Base-by-base conservation (phyloP, 148 eudicot species). In the Rhododendron simsii region DNA sequence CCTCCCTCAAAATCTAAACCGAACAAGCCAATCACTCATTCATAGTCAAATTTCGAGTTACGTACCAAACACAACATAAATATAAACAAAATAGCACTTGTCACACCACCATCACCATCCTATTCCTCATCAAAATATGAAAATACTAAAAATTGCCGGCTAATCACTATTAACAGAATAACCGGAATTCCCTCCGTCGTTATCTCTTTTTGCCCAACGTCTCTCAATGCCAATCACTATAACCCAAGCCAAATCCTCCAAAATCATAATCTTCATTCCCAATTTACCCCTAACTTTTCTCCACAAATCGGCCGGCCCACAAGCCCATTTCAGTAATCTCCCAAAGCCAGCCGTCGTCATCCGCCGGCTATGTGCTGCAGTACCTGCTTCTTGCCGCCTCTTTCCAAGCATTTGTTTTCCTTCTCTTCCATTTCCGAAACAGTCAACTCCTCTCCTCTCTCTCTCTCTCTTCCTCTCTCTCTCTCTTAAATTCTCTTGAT, bases 371-470 rank as follows among this genome's bases (percentile, higher is more conserved):
- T 1, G 13, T 18, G 6, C 26, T 59, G 9, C 11, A 1, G 3
- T 15, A 81, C 86, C 89, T 57, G 61, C 45, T 10, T 69, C 76
- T 83, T 83, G 91, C 91, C 91, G 93, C 91, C 91, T 85, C 76
- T 23, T 90, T 83, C 73, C 33, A 15, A 80, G 85, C 23, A 63
- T 83, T 89, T 89, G 87, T 89, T 91, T 89, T 89, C 78, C 83
- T 69, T 39, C 26, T 75, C 23, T 18, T 39, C 79, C 78, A 11
- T 37, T 35, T 15, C 7, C 45, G 7, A 74, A 33, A 37, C 44
- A 33, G 44, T 37, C 78, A 35, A 14, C 39, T 11, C 39, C 53
- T 41, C 50, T 30, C 35, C 67, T 23, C 41, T 7, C 67, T n/a
- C 67, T 77, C 65, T 6, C 59, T 5, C 53, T 45, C 35, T 3